These are phyloP conservation scores for Candida qinlingensis DNA, from an alignment of 805 yeast genomes.

Conservation along the genomic window DNA sequence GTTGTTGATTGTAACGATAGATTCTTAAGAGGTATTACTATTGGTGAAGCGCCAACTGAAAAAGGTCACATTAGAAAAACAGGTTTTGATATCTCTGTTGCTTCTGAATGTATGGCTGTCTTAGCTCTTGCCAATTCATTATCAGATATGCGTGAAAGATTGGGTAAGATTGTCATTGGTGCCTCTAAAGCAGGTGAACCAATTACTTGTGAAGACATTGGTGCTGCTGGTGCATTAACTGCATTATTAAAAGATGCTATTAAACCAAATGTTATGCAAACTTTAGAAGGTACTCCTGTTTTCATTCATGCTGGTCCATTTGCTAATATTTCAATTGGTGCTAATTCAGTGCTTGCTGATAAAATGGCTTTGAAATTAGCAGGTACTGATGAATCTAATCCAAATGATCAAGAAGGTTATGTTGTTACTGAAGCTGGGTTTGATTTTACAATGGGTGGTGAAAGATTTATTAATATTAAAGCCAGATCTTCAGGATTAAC, in stretches of 20 bases:
- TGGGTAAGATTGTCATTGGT: conserved; percentile 87
- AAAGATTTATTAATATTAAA: conserved; percentile 91
- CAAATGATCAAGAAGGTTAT: conserved; percentile 59
- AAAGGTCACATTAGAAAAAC: conserved; percentile 66
- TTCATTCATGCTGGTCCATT: conserved; percentile 98
- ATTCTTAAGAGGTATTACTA: conserved; percentile 69
- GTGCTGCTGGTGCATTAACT: conserved; percentile 92
- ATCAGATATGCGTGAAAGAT: conserved; percentile 78
- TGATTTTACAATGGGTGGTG: conserved; percentile 99
- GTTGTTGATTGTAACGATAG: conserved; percentile 84
- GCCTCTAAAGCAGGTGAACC: conserved; percentile 70
- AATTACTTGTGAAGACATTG: conserved; percentile 89
- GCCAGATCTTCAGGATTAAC: conserved; percentile 84
- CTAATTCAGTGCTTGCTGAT: conserved; percentile 91
- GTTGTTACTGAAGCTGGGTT: conserved; percentile 98
- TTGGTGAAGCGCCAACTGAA: conserved; percentile 80
- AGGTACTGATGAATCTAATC: conserved; percentile 42
- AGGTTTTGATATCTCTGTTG: conserved; percentile 82
- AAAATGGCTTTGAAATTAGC: conserved; percentile 87
- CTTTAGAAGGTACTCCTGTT: conserved; percentile 95
- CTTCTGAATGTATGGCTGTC: conserved; percentile 83
- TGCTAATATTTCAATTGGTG: conserved; percentile 96
- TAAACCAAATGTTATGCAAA: conserved; percentile 95
- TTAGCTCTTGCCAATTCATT: conserved; percentile 75
- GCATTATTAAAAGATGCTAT: conserved; percentile 94